These are phyloP conservation scores for Magnaporthiopsis poae DNA, from an alignment of 2,329 filamentous ascomycete genomes.

Conservation along the genomic window DNA sequence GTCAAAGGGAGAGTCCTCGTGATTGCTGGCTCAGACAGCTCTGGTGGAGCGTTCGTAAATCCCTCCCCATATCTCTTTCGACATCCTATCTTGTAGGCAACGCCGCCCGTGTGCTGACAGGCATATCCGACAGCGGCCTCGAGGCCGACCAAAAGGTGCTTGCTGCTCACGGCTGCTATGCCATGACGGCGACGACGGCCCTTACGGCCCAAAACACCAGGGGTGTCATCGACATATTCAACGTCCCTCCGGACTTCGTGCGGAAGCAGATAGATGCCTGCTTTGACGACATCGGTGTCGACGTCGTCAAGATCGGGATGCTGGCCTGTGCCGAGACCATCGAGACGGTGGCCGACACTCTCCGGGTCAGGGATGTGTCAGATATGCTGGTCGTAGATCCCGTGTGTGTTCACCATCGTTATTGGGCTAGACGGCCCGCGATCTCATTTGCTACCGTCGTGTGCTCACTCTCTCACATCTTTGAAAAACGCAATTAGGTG, in stretches of 20 bases:
- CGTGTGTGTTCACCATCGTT: slow-evolving; percentile 33
- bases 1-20: slow-evolving; percentile 54
- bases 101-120: neutral
- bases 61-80: neutral
- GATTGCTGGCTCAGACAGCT: slow-evolving; percentile 83
- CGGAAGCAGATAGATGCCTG: slow-evolving; percentile 77
- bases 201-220: slow-evolving; percentile 92
- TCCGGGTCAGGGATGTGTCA: slow-evolving; percentile 47
- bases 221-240: slow-evolving; percentile 72
- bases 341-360: slow-evolving; percentile 53
- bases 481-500: slow-evolving; percentile 44
- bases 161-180: slow-evolving; percentile 84
- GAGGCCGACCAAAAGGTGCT: slow-evolving; percentile 95
- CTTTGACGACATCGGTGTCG: slow-evolving; percentile 71
- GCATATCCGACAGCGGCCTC: slow-evolving; percentile 54
- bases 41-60: slow-evolving; percentile 64
- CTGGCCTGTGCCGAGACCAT: slow-evolving; percentile 65
- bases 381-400: slow-evolving; percentile 60
- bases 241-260: slow-evolving; percentile 69
- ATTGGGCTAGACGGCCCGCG: neutral
- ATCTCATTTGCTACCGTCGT: neutral
- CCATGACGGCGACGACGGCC: slow-evolving; percentile 89
- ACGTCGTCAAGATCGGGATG: slow-evolving; percentile 85
- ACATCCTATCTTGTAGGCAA: neutral
- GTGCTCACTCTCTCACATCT: neutral